Percentiles rank a stretch among this genome's conserved stretches.
These are phyloP conservation scores for Hortaea werneckii DNA, from an alignment of 2,329 filamentous ascomycete genomes.

Conservation along the genomic window DNA sequence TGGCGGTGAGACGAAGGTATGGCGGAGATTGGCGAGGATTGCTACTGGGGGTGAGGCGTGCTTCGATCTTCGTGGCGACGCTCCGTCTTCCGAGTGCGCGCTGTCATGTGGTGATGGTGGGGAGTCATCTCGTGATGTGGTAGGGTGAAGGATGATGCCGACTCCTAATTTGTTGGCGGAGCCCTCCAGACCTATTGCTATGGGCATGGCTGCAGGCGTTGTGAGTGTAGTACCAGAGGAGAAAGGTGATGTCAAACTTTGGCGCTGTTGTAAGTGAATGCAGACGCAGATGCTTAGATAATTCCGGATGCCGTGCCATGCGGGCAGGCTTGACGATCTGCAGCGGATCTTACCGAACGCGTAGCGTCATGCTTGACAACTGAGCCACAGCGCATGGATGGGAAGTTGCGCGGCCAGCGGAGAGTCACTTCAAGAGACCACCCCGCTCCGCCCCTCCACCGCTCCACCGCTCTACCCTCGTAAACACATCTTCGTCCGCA, in stretches of 20 bases:
- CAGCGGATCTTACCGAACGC: neutral
- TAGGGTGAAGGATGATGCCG: slow-evolving; percentile 77
- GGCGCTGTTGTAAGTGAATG: neutral
- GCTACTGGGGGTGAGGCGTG: slow-evolving; percentile 37
- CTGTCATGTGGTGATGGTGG: slow-evolving; percentile 26
- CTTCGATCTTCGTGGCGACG: slow-evolving; percentile 5
- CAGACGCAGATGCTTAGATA: neutral
- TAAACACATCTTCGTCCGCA: no score
- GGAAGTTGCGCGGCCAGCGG: no score
- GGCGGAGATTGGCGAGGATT: slow-evolving; percentile 85
- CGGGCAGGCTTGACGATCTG: neutral
- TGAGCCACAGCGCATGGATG: no score
- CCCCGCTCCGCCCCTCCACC: no score
- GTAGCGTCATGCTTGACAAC: no score
- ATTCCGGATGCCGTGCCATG: neutral
- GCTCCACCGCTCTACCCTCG: no score
- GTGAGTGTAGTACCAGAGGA: no score
- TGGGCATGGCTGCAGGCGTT: slow-evolving; percentile 31
- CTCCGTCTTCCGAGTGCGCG: slow-evolving; percentile 23
- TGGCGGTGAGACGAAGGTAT: slow-evolving; percentile 86
- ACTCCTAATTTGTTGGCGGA: slow-evolving; percentile 97
- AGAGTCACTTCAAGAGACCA: no score
- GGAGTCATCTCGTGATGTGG: slow-evolving; percentile 14
- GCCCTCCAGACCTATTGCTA: slow-evolving; percentile 71
- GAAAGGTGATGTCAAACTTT: no score